Evolutionary conservation across 139 green algal species (phyloP).

Genomic region (Ostreobium quekettii): DNA sequence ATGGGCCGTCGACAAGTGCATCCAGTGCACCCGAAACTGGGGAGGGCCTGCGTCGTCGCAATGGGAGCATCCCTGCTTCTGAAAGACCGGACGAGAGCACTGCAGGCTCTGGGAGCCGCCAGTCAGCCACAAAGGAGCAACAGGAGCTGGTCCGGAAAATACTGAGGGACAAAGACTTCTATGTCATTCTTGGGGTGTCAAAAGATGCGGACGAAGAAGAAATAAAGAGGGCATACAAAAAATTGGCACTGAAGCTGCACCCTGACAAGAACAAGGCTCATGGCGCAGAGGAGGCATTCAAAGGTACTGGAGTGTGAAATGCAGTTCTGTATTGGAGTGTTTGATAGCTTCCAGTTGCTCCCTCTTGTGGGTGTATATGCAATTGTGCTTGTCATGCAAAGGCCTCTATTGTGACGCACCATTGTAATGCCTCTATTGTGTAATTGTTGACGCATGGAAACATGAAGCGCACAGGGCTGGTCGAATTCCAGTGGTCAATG

Average conservation of each 20-base stretch:
- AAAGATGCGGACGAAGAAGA: conserved; percentile 39
- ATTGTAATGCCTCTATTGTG: no score
- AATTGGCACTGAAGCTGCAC: conserved; percentile 54
- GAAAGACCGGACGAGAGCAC: no score
- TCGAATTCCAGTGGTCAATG: no score
- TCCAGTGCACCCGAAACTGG: no score
- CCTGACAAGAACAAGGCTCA: conserved; percentile 54
- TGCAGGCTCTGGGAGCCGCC: no score
- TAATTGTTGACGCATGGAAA: no score
- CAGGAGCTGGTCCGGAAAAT: conserved; percentile 13
- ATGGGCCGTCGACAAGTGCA: no score
- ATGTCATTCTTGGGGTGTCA: conserved; percentile 39
- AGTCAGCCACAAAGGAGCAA: conserved; percentile 12
- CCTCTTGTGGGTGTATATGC: no score
- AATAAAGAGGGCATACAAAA: conserved; percentile 57
- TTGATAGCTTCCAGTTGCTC: background rate
- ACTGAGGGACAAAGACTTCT: conserved; percentile 28
- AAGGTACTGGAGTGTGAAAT: conserved; percentile 18
- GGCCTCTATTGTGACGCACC: background rate
- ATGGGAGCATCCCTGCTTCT: no score
- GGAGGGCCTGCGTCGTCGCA: no score
- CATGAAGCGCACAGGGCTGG: no score
- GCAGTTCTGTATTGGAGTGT: background rate
- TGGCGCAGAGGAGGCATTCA: conserved; percentile 51
- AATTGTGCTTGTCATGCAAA: no score